phyloP scores from a whole-genome alignment of 176 grass and related monocot genomes.

The Saccharum spontaneum region DNA sequence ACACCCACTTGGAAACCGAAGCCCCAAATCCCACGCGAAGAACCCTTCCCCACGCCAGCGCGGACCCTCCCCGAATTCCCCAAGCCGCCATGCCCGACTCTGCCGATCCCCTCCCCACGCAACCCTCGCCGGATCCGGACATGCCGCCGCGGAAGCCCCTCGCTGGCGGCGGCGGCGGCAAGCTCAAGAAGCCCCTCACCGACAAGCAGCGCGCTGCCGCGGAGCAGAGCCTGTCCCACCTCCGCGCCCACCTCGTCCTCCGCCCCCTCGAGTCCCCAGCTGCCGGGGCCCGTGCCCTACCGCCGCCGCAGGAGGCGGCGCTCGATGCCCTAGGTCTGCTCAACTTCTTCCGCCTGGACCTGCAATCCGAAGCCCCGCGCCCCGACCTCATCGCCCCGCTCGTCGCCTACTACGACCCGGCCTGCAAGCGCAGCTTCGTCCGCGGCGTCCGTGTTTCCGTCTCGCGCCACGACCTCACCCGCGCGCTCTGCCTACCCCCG shows the following conservation, averaged over 20 bases:
- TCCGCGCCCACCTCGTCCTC: constrained; percentile 36
- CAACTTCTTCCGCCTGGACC: constrained; percentile 57
- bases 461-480: constrained; percentile 51
- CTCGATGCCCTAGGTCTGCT: constrained; percentile 66
- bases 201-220: constrained; percentile 52
- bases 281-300: constrained; percentile 2
- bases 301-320: constrained; percentile 49
- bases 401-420: constrained; percentile 70
- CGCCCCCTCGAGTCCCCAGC: background rate
- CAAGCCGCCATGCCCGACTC: constrained; percentile 34
- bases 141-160: constrained; percentile 35
- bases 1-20: constrained; percentile 5
- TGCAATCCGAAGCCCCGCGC: constrained; percentile 38
- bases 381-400: constrained; percentile 60
- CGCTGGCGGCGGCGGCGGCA: background rate
- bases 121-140: constrained; percentile 35
- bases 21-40: background rate
- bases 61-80: constrained; percentile 19
- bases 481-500: constrained; percentile 59
- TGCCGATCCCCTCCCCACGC: constrained; percentile 14
- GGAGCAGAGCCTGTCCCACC: constrained; percentile 49
- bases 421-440: constrained; percentile 67
- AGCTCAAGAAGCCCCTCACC: constrained; percentile 52
- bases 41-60: background rate
- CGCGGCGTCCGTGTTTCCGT: constrained; percentile 46